A percentile compares a stretch with the other conserved stretches of the same genome.
These are phyloP conservation scores for Kalmusia sp. DNA, from an alignment of 2,329 filamentous ascomycete genomes.

Conservation along the genomic window DNA sequence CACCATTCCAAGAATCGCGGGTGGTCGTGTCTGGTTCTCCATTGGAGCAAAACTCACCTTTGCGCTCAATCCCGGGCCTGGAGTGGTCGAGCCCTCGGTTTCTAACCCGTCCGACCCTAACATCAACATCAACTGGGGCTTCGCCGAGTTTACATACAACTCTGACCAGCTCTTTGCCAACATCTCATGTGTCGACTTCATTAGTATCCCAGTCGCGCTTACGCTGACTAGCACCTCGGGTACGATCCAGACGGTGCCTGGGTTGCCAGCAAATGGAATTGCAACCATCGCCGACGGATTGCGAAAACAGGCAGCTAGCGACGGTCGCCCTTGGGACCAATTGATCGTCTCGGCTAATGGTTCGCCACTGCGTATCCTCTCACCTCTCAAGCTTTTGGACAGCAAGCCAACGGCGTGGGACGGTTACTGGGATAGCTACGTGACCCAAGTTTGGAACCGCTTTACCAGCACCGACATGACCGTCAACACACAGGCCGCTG, in stretches of 20 bases:
- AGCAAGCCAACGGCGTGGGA: constrained; percentile 56
- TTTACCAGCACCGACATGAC: constrained; percentile 56
- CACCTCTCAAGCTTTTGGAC: constrained; percentile 55
- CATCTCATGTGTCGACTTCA: constrained; percentile 79
- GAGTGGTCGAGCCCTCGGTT: constrained; percentile 76
- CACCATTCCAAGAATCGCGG: constrained; percentile 73
- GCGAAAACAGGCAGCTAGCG: constrained; percentile 60
- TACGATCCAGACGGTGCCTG: constrained; percentile 56
- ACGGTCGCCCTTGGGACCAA: constrained; percentile 67
- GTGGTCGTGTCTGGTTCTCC: constrained; percentile 76
- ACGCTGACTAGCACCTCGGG: constrained; percentile 54
- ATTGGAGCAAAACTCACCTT: constrained; percentile 69
- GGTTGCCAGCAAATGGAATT: constrained; percentile 65
- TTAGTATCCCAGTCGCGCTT: constrained; percentile 55
- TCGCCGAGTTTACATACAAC: constrained; percentile 56
- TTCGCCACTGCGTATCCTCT: constrained; percentile 48
- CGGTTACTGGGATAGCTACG: constrained; percentile 61
- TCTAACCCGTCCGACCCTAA: constrained; percentile 66
- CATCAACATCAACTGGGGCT: constrained; percentile 50
- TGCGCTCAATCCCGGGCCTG: constrained; percentile 73
- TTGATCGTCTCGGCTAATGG: constrained; percentile 57
- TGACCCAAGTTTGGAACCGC: constrained; percentile 58
- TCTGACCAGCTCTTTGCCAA: constrained; percentile 57
- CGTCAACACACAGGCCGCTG: constrained; percentile 70
- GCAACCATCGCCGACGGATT: constrained; percentile 62